phyloP scores from a whole-genome alignment of 2,329 filamentous ascomycete genomes.

The Ophiocordyceps polyrhachis-furcata region DNA sequence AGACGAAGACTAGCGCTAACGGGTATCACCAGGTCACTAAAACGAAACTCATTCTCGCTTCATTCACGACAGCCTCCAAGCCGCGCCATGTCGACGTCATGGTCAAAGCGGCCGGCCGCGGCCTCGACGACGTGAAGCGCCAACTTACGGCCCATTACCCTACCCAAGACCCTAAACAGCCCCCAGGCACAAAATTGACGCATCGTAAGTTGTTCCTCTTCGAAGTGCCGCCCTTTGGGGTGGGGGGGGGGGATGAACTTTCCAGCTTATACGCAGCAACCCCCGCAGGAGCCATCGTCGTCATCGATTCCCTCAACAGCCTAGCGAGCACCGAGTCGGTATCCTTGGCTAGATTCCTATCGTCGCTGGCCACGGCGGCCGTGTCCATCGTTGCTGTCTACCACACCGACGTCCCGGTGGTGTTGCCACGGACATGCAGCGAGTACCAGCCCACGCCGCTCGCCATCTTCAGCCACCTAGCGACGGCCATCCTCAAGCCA shows the following conservation, averaged over 20 bases:
- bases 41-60: conserved; percentile 54
- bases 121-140: conserved; percentile 33
- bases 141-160: conserved; percentile 39
- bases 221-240: too few relatives aligned
- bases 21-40: conserved; percentile 32
- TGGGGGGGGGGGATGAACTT: too few relatives aligned
- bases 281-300: conserved; percentile 45
- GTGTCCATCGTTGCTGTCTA: conserved; percentile 64
- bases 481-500: conserved; percentile 66
- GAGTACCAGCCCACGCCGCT: conserved; percentile 52
- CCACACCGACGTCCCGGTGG: conserved; percentile 58
- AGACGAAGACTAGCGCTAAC: neutral
- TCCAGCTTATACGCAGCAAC: neutral
- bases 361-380: conserved; percentile 43
- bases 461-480: conserved; percentile 59
- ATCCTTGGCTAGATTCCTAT: conserved; percentile 49
- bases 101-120: conserved; percentile 43
- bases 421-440: conserved; percentile 21
- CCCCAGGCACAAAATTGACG: conserved; percentile 4
- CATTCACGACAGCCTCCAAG: conserved; percentile 54
- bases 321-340: conserved; percentile 35
- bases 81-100: conserved; percentile 48
- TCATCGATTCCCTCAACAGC: conserved; percentile 64
- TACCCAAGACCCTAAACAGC: conserved; percentile 4
- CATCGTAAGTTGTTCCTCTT: neutral